Percentiles rank a stretch among this genome's conserved stretches.
These are phyloP conservation scores for Saitozyma sp. DNA, from an alignment of 768 basidiomycete genomes.

Conservation along the genomic window DNA sequence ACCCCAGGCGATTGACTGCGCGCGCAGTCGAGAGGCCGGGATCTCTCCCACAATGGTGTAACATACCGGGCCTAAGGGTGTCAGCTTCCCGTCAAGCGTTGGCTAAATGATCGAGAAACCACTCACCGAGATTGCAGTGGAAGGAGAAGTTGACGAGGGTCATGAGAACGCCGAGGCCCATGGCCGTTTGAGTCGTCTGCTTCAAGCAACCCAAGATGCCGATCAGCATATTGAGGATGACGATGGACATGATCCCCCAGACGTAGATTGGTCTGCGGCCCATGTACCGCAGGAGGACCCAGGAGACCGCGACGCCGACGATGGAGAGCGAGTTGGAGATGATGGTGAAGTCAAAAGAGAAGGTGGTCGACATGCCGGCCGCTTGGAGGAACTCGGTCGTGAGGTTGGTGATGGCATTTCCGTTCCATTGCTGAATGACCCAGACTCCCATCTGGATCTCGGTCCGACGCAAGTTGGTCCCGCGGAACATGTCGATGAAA, in stretches of 20 bases:
- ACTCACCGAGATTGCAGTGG: slow-evolving; percentile 31
- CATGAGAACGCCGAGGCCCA: slow-evolving; percentile 38
- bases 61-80: slow-evolving; percentile 27
- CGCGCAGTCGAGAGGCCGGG: slow-evolving; percentile 46
- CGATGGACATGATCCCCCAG: slow-evolving; percentile 26
- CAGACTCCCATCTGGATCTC: neutral
- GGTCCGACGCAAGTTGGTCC: slow-evolving; percentile 14
- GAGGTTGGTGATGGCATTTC: slow-evolving; percentile 4
- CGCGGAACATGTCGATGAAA: slow-evolving; percentile 16
- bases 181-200: slow-evolving; percentile 3
- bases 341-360: slow-evolving; percentile 8
- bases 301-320: slow-evolving; percentile 45
- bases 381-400: slow-evolving; percentile 9
- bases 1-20: slow-evolving; percentile 47
- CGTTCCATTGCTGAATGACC: slow-evolving; percentile 4
- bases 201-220: slow-evolving; percentile 36
- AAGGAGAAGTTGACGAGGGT: slow-evolving; percentile 45
- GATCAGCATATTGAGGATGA: slow-evolving; percentile 43
- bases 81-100: neutral
- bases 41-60: slow-evolving; percentile 48
- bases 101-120: neutral
- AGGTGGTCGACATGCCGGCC: slow-evolving; percentile 6
- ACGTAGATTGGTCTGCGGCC: slow-evolving; percentile 1
- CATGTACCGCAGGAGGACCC: slow-evolving; percentile 24
- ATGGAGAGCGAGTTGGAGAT: slow-evolving; percentile 33